Conservation (phyloP, 331 rosid genomes). For the Dryas integrifolia region DNA sequence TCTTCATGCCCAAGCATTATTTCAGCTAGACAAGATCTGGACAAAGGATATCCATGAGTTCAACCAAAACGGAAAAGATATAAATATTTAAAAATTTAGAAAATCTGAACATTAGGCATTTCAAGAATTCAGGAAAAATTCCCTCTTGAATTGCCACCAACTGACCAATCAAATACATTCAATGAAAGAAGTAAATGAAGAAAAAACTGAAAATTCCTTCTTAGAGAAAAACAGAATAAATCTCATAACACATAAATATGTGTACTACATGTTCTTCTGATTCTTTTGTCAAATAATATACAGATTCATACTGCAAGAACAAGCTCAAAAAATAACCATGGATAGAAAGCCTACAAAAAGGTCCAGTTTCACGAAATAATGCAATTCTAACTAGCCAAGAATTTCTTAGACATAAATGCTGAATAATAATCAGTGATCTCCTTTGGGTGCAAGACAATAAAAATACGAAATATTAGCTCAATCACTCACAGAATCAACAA, state of each 20-base stretch:
- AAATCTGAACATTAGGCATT: neutral
- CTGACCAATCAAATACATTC: too few species aligned
- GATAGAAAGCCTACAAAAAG: neutral
- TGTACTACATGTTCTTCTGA: neutral
- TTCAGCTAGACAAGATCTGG: slow-evolving; percentile 9
- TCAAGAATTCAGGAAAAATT: neutral
- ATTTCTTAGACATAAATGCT: neutral
- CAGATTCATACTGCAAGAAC: neutral
- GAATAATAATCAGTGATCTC: neutral
- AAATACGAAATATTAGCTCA: slow-evolving; percentile 18
- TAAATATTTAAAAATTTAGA: neutral
- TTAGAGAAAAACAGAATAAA: neutral
- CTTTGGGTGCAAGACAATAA: slow-evolving; percentile 1
- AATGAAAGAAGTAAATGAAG: too few species aligned
- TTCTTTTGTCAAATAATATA: neutral
- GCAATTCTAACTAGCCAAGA: neutral
- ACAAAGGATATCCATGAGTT: neutral
- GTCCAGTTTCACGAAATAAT: neutral
- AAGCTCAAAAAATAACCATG: neutral
- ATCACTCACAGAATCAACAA: slow-evolving; percentile 91
- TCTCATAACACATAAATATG: neutral
- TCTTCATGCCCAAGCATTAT: neutral
- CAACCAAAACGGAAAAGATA: neutral
- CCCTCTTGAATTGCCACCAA: neutral
- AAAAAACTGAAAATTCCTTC: neutral